A percentile compares a stretch with the other conserved stretches of the same genome.
phyloP scores from a whole-genome alignment of 2,329 filamentous ascomycete species.

The Fusarium sambucinum region DNA sequence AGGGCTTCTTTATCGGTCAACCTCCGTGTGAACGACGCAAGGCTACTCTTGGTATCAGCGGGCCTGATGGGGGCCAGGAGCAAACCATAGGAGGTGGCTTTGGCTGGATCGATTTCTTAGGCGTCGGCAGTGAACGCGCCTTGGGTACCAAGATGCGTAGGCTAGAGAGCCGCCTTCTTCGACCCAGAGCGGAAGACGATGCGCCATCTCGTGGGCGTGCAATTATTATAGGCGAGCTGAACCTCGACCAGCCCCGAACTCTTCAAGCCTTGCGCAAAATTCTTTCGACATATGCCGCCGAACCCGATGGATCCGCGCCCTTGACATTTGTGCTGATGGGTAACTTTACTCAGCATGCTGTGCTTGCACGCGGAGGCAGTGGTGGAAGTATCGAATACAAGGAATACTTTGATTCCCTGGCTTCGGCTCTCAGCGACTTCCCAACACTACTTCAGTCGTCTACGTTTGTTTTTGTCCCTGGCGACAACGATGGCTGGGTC shows the following conservation, averaged over 20 bases:
- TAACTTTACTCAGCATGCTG: conserved; percentile 79
- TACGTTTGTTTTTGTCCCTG: conserved; percentile 92
- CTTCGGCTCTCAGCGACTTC: conserved; percentile 84
- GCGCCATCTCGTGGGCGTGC: conserved; percentile 64
- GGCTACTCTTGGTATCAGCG: conserved; percentile 79
- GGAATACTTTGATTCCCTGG: conserved; percentile 91
- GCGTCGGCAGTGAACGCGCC: conserved; percentile 88
- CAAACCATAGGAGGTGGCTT: conserved; percentile 82
- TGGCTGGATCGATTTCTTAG: conserved; percentile 97
- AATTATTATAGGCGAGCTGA: conserved; percentile 86
- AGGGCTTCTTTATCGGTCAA: conserved; percentile 90
- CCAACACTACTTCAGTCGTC: conserved; percentile 81
- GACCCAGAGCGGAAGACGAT: conserved; percentile 52
- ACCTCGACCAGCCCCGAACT: conserved; percentile 85
- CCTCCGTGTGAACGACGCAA: conserved; percentile 90
- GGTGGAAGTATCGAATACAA: conserved; percentile 95
- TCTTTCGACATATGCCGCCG: conserved; percentile 77
- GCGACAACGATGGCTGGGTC: conserved; percentile 97
- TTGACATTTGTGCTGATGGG: conserved; percentile 86
- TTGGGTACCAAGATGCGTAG: conserved; percentile 85
- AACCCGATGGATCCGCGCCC: conserved; percentile 74
- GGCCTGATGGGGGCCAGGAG: conserved; percentile 67
- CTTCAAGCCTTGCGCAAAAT: conserved; percentile 85
- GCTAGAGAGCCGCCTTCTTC: conserved; percentile 77
- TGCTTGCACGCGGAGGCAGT: conserved; percentile 75